Conservation (phyloP, 176 grass and related monocot genomes). For the Tuctoria greenei region DNA sequence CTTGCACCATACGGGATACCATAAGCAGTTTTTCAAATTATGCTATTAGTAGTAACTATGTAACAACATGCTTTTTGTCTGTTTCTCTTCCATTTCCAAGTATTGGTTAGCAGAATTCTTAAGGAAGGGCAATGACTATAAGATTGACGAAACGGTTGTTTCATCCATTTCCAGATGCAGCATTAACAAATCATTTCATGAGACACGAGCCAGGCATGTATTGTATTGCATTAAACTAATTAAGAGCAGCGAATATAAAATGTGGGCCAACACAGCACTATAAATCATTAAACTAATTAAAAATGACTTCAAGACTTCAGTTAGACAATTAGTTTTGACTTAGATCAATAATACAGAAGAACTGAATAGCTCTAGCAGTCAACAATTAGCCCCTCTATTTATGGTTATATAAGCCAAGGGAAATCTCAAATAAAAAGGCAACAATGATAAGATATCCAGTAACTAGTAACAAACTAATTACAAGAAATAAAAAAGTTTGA, state of each 20-base stretch:
- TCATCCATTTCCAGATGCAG: constrained; percentile 31
- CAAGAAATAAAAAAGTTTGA: neutral
- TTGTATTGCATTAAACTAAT: constrained; percentile 28
- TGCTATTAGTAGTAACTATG: constrained; percentile 18
- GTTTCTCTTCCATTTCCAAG: constrained; percentile 37
- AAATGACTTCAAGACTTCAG: neutral
- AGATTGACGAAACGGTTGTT: constrained; percentile 16
- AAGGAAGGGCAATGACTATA: constrained; percentile 32
- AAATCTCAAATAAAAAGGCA: constrained; percentile 26
- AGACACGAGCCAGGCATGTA: neutral
- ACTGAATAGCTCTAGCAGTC: neutral
- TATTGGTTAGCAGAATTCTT: constrained; percentile 18
- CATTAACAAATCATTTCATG: constrained; percentile 37
- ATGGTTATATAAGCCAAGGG: neutral
- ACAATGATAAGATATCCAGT: neutral
- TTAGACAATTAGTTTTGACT: neutral
- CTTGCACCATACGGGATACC: constrained; percentile 37
- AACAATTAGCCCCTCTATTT: constrained; percentile 1
- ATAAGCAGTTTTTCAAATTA: constrained; percentile 27
- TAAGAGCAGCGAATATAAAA: neutral
- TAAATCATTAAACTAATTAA: too few relatives aligned
- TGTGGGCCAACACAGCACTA: neutral
- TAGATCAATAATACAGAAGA: neutral
- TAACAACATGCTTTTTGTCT: constrained; percentile 45
- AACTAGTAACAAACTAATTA: neutral